Conservation (phyloP, 2,329 filamentous ascomycete genomes). For the Saccharata proteae region DNA sequence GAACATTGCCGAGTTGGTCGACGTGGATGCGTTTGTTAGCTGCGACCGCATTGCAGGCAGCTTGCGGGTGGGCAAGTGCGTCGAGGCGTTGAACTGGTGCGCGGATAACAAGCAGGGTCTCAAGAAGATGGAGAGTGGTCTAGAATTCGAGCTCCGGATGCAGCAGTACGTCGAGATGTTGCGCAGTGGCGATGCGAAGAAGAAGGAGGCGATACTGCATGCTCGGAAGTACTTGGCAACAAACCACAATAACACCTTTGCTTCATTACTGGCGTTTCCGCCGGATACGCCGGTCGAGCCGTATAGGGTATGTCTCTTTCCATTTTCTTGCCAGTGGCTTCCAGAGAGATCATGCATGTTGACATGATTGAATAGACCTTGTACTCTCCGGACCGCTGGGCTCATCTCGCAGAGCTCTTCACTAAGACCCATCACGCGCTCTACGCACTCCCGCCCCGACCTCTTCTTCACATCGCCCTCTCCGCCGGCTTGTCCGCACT, state of each 20-base stretch:
- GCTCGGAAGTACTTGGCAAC: conserved; percentile 70
- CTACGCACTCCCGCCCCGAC: conserved; percentile 67
- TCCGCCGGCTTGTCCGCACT: conserved; percentile 85
- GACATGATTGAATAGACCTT: conserved; percentile 40
- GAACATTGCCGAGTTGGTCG: conserved; percentile 68
- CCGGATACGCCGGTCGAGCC: conserved; percentile 47
- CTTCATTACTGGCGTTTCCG: conserved; percentile 66
- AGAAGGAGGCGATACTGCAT: conserved; percentile 67
- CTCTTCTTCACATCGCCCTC: conserved; percentile 81
- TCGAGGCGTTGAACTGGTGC: conserved; percentile 78
- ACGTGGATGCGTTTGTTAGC: conserved; percentile 75
- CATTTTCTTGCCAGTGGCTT: too few relatives aligned
- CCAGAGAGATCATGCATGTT: too few relatives aligned
- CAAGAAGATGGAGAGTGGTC: conserved; percentile 73
- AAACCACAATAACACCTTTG: conserved; percentile 57
- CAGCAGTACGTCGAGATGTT: conserved; percentile 94
- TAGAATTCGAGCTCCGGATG: conserved; percentile 86
- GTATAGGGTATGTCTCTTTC: conserved; percentile 39
- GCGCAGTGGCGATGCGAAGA: conserved; percentile 45
- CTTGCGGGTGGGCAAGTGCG: conserved; percentile 41
- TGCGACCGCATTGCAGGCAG: conserved; percentile 69
- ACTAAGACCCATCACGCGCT: conserved; percentile 76
- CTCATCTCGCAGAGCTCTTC: conserved; percentile 65
- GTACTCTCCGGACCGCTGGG: conserved; percentile 65
- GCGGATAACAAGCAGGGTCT: conserved; percentile 85